phyloP scores from a whole-genome alignment of 495 filamentous ascomycete species.

The Mytilinidion resinicola region DNA sequence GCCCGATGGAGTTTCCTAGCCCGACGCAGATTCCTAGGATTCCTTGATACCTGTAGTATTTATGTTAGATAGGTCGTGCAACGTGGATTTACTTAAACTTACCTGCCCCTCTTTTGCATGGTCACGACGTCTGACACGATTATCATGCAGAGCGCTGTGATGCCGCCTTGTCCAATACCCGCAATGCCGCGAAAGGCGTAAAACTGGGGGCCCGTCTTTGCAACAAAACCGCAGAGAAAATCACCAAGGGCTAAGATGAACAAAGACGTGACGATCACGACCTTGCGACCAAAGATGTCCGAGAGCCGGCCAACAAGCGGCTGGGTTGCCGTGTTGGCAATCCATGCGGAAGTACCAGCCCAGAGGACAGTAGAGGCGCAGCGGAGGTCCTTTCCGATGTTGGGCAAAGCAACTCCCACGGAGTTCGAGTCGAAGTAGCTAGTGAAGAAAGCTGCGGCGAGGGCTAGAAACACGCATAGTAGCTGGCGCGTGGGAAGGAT shows the following conservation, averaged over 20 bases:
- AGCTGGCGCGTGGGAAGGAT: constrained; percentile 51
- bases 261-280: constrained; percentile 40
- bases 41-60: constrained; percentile 35
- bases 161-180: constrained; percentile 45
- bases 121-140: constrained; percentile 37
- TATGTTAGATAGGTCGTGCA: background rate
- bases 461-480: constrained; percentile 50
- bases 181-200: constrained; percentile 52
- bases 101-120: constrained; percentile 35
- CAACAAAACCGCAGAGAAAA: constrained; percentile 48
- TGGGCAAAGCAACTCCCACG: constrained; percentile 54
- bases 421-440: constrained; percentile 59
- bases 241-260: constrained; percentile 47
- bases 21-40: constrained; percentile 39
- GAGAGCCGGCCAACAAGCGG: constrained; percentile 55
- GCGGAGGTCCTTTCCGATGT: constrained; percentile 52
- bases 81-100: background rate
- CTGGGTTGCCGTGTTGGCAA: constrained; percentile 65
- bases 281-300: constrained; percentile 54
- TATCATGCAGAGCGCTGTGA: constrained; percentile 34
- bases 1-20: constrained; percentile 40
- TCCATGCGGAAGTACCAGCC: constrained; percentile 70
- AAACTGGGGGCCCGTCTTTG: constrained; percentile 46
- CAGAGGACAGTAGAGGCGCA: constrained; percentile 56
- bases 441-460: constrained; percentile 51